A percentile compares a stretch with the other conserved stretches of the same genome.
phyloP scores from a whole-genome alignment of 192 early-diverging fungal genomes.

The Mortierella antarctica region DNA sequence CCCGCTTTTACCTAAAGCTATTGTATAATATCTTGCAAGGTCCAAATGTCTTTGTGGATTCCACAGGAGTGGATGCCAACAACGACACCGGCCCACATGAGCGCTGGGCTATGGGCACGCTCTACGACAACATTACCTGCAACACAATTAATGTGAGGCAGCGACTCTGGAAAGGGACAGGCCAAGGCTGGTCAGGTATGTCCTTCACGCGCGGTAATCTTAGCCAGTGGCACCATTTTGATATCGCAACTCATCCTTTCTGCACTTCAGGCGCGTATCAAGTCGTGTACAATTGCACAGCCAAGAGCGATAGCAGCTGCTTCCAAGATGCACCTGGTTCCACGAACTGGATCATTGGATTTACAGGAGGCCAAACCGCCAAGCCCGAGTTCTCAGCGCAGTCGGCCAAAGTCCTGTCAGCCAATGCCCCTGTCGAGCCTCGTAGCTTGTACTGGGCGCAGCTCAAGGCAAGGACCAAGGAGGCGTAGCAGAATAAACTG shows the following conservation, averaged over 20 bases:
- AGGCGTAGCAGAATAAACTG: constrained; percentile 14
- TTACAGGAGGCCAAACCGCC: constrained; percentile 11
- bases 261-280: constrained; percentile 31
- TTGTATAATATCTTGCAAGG: neutral
- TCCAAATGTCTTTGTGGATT: constrained; percentile 48
- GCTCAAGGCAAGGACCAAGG: constrained; percentile 19
- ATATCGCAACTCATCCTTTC: neutral
- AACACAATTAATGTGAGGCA: constrained; percentile 36
- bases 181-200: constrained; percentile 48
- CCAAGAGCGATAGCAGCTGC: constrained; percentile 19
- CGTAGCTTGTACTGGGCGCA: constrained; percentile 51
- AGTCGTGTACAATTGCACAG: constrained; percentile 43
- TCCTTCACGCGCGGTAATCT: too few species aligned
- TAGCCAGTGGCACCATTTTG: too few species aligned
- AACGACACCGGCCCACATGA: constrained; percentile 50
- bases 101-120: constrained; percentile 42
- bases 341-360: constrained; percentile 37
- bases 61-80: constrained; percentile 38
- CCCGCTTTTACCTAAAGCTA: too few species aligned
- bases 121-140: constrained; percentile 50
- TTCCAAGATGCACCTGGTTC: constrained; percentile 44
- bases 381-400: constrained; percentile 17
- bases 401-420: neutral
- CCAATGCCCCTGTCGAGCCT: constrained; percentile 9
- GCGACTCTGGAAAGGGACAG: constrained; percentile 46